Evolutionary conservation across 805 yeast species (phyloP).

Genomic region (Candida hispaniensis): DNA sequence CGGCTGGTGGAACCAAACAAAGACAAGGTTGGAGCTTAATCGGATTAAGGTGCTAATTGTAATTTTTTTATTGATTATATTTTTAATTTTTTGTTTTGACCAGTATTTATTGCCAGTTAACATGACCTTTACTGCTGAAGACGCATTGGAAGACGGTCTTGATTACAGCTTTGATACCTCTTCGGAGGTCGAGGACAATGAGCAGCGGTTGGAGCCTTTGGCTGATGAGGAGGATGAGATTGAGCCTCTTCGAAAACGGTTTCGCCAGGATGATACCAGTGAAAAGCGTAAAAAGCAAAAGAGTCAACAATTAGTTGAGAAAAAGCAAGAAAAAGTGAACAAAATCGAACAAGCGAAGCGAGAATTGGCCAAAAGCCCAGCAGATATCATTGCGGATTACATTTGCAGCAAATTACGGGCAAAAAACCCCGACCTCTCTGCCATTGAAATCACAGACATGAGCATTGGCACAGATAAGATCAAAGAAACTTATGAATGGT

Average conservation of each 20-base stretch:
- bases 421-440: constrained; percentile 54
- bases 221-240: constrained; percentile 22
- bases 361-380: constrained; percentile 41
- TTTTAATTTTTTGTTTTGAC: neutral
- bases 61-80: too few relatives aligned
- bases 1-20: neutral
- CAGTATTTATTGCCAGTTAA: constrained; percentile 2
- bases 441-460: constrained; percentile 61
- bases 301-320: constrained; percentile 19
- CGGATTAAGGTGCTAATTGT: too few relatives aligned
- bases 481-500: constrained; percentile 49
- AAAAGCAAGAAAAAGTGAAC: constrained; percentile 59
- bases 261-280: constrained; percentile 5
- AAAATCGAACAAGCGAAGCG: constrained; percentile 50
- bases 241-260: constrained; percentile 20
- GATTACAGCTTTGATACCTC: constrained; percentile 44
- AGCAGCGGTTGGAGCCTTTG: constrained; percentile 19
- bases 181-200: constrained; percentile 32
- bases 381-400: constrained; percentile 56
- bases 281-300: constrained; percentile 26
- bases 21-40: neutral
- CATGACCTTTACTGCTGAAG: constrained; percentile 33
- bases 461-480: constrained; percentile 49
- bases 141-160: constrained; percentile 73
- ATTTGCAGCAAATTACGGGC: constrained; percentile 51